Conservation (phyloP, 2,329 filamentous ascomycete genomes). For the Aaosphaeria arxii region DNA sequence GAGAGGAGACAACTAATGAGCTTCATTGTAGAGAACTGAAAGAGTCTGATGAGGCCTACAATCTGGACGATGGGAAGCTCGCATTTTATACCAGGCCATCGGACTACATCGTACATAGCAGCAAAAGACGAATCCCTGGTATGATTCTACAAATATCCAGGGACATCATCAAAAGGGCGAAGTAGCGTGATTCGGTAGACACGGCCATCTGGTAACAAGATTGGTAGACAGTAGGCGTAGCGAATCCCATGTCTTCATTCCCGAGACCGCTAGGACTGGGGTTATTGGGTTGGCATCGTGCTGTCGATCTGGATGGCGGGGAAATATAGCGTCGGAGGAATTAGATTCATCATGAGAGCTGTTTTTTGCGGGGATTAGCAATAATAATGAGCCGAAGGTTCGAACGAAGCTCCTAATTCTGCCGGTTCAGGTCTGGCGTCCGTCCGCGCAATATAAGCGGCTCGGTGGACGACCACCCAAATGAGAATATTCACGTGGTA, state of each 20-base stretch:
- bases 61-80: too few species aligned
- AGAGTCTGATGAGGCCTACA: not conserved
- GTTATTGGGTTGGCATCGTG: not conserved
- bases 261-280: too few species aligned
- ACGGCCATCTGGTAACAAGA: too few species aligned
- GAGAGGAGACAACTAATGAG: slow-evolving; percentile 20
- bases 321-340: slow-evolving; percentile 18
- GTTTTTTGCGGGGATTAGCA: slow-evolving; percentile 15
- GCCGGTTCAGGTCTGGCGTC: slow-evolving; percentile 9
- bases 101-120: too few species aligned
- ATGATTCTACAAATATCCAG: too few species aligned
- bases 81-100: too few species aligned
- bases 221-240: too few species aligned
- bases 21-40: slow-evolving; percentile 23
- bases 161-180: too few species aligned
- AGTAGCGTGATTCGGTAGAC: too few species aligned
- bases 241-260: too few species aligned
- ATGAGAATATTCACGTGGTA: not conserved
- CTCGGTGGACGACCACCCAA: not conserved
- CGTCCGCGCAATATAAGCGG: not conserved
- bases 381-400: slow-evolving; percentile 13
- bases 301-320: slow-evolving; percentile 6
- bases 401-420: slow-evolving; percentile 12
- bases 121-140: too few species aligned
- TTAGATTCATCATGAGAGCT: slow-evolving; percentile 8